These are phyloP conservation scores for Conoideocrella luteorostrata DNA, from an alignment of 2,329 filamentous ascomycete species.

Conservation along the genomic window DNA sequence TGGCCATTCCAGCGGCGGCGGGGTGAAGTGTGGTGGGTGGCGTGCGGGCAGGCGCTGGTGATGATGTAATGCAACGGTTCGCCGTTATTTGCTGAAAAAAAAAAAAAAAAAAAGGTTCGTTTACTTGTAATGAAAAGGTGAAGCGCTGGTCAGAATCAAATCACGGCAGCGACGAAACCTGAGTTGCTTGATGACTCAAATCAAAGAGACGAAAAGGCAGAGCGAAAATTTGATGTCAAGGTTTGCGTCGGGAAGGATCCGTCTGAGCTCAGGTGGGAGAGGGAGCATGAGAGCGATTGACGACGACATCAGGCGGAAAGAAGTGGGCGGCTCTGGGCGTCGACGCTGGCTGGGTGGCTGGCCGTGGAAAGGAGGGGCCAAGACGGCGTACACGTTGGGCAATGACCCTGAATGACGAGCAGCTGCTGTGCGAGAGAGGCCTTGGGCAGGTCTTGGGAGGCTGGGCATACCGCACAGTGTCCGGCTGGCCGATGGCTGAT, in stretches of 20 bases:
- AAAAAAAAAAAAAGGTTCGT: background rate
- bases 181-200: too few species aligned
- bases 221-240: too few species aligned
- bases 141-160: too few species aligned
- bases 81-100: background rate
- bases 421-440: too few species aligned
- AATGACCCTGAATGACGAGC: too few species aligned
- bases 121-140: too few species aligned
- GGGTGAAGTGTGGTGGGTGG: background rate
- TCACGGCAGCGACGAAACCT: background rate
- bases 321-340: background rate
- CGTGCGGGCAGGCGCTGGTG: background rate
- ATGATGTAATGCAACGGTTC: background rate
- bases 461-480: too few species aligned
- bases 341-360: too few species aligned
- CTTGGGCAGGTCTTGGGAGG: too few species aligned
- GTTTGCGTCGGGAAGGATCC: background rate
- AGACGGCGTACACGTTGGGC: too few species aligned
- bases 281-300: background rate
- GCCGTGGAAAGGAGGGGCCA: too few species aligned
- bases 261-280: background rate
- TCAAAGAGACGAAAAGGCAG: background rate
- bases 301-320: slow-evolving; percentile 1
- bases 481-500: too few species aligned
- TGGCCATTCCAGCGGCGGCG: slow-evolving; percentile 24